Evolutionary conservation across 2,329 filamentous ascomycete genomes (phyloP).

Genomic region (Calycina herbarum): DNA sequence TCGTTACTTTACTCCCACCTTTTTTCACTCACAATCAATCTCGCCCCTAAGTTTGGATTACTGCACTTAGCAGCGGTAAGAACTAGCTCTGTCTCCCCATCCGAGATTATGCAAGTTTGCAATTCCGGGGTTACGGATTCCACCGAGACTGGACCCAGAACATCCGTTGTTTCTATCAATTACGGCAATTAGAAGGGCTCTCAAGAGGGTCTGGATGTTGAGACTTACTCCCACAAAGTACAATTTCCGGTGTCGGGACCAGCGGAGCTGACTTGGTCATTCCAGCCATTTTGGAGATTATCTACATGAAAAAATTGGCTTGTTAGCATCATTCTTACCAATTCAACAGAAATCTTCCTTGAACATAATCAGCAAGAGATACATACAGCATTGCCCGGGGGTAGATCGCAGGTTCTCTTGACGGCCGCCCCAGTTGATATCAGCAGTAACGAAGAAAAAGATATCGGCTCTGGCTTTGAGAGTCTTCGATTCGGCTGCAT

Average conservation of each 20-base stretch:
- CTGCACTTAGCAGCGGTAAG: constrained; percentile 1
- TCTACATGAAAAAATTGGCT: not conserved
- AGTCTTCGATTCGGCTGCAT: not conserved
- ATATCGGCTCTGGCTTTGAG: not conserved
- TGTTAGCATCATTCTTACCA: not conserved
- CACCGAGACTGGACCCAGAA: not conserved
- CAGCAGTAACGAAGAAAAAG: not conserved
- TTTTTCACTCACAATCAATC: no score
- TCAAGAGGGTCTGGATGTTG: not conserved
- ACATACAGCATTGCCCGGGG: not conserved
- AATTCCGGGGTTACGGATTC: constrained; percentile 2
- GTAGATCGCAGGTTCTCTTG: not conserved
- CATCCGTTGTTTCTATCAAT: not conserved
- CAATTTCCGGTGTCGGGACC: not conserved
- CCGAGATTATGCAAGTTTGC: not conserved
- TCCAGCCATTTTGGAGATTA: not conserved
- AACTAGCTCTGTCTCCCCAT: constrained; percentile 2
- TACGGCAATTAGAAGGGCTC: not conserved
- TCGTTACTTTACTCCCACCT: no score
- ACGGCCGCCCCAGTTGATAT: not conserved
- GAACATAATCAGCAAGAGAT: not conserved
- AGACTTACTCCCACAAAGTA: constrained; percentile 1
- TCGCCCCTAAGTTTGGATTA: no score
- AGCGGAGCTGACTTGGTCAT: constrained; percentile 1
- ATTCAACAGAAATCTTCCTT: not conserved